Base-by-base conservation (phyloP, 192 early-diverging fungal genomes). In the Backusella sp. region DNA sequence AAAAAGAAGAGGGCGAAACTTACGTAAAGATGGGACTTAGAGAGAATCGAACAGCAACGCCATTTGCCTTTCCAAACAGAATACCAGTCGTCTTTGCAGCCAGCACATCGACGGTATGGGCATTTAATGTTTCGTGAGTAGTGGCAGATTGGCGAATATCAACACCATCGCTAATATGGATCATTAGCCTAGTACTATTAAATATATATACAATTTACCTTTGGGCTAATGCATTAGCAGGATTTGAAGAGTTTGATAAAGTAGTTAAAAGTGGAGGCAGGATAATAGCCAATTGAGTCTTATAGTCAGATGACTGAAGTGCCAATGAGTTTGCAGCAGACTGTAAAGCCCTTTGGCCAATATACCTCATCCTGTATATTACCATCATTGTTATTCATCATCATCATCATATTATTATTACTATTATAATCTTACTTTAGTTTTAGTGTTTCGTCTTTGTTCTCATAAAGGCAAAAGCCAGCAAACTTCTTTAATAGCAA, bases 291-390 rank as follows among this genome's bases (percentile, higher is more conserved):
- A 92, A 81, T 68, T 91, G 91, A 26, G 83, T 76, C 67, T 88
- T 85, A 76, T 79, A 79, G 52, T 92, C 87, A 1, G 85, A 75
- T 6, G 89, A 85, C 65, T 91, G 83, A 19, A 92, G 85, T 1
- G 90, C 91, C n/a, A 76, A 80, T 39, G 90, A 90, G 28, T 88
- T 88, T 7, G 88, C 84, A 12, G 86, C 79, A 5, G 85, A 89
- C 73, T 90, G 89, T 53, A 92, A 67, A 62, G 89, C 91, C 41
- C 89, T 82, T 70, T 91, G 81, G 7, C 92, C 92, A 65, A 90
- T 85, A 41, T 86, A 87, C 2, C 80, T 39, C 59, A 77, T 67
- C 15, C 35, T 8, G 26, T 35, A 36, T 59, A n/a, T 23, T 73
- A 62, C 3, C 32, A 32, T 32, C 32, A 32, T 37, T 41, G 23